Evolutionary conservation across 345 rosid species (phyloP).

Genomic region (Citrus unshiu): DNA sequence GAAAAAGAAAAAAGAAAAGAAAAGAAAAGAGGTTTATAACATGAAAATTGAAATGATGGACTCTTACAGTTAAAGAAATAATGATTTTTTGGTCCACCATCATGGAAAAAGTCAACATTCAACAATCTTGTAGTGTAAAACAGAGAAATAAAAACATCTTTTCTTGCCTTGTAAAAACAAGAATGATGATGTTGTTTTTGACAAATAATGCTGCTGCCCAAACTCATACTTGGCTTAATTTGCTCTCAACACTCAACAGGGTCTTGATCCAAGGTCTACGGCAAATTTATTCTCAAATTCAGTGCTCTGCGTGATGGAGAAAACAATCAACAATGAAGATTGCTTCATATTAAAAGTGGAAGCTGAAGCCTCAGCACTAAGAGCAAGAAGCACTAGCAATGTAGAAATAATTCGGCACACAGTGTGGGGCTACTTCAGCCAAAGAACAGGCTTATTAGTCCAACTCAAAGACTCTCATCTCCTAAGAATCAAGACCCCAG

Average conservation of each 20-base stretch:
- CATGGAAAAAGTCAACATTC: background rate
- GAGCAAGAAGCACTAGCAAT: slow-evolving; percentile 63
- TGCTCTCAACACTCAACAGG: slow-evolving; percentile 49
- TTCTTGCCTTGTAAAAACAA: background rate
- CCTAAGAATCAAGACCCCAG: slow-evolving; percentile 54
- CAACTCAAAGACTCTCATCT: slow-evolving; percentile 83
- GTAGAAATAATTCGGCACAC: slow-evolving; percentile 80
- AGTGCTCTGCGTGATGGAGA: slow-evolving; percentile 64
- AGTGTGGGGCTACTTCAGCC: slow-evolving; percentile 90
- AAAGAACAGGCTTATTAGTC: slow-evolving; percentile 75
- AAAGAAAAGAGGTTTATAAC: too few species aligned
- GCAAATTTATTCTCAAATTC: slow-evolving; percentile 67
- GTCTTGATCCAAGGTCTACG: slow-evolving; percentile 83
- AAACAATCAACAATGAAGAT: slow-evolving; percentile 57
- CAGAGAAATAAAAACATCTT: background rate
- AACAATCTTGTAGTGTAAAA: background rate
- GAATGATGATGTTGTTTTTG: background rate
- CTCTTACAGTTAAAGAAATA: too few species aligned
- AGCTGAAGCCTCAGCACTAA: slow-evolving; percentile 48
- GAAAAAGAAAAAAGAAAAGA: too few species aligned
- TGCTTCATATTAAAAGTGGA: slow-evolving; percentile 79
- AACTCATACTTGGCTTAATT: background rate
- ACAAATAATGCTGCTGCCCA: too few species aligned
- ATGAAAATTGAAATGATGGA: too few species aligned
- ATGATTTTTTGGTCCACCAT: background rate